Evolutionary conservation across 345 rosid genomes (phyloP).

Genomic region (Citrus maxima): DNA sequence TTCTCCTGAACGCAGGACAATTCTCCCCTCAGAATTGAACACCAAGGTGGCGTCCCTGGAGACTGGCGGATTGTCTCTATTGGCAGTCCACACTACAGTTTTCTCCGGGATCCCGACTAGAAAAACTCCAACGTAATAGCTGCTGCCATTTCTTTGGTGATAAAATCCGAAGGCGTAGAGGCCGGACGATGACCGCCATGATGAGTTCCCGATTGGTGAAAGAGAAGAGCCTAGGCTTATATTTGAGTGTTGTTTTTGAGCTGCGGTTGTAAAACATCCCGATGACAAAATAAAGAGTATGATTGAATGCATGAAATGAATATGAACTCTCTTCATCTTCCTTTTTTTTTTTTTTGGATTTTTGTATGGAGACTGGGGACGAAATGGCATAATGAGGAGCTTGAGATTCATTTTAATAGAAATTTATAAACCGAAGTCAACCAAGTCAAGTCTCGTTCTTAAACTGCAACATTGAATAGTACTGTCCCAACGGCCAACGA

Average conservation of each 20-base stretch:
- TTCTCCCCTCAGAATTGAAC: neutral
- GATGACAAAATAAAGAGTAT: neutral
- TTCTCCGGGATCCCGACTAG: neutral
- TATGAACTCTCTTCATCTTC: neutral
- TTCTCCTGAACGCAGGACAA: constrained; percentile 9
- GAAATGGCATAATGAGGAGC: too few species aligned
- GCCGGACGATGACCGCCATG: constrained; percentile 37
- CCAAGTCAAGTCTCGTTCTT: too few species aligned
- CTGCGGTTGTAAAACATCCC: neutral
- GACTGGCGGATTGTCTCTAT: constrained; percentile 10
- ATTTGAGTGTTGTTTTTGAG: constrained; percentile 16
- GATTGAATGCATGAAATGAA: neutral
- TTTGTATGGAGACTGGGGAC: too few species aligned
- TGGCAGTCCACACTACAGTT: constrained; percentile 20
- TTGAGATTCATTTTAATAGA: too few species aligned
- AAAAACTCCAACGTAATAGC: constrained; percentile 26
- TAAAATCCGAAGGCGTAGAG: constrained; percentile 38
- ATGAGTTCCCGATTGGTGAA: constrained; percentile 5
- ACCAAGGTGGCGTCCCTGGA: constrained; percentile 6
- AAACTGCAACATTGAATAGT: too few species aligned
- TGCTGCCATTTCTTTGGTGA: constrained; percentile 12
- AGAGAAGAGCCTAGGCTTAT: constrained; percentile 24
- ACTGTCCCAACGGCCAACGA: too few species aligned
- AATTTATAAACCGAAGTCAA: too few species aligned
- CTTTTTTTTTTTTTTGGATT: too few species aligned